phyloP scores from a whole-genome alignment of 2,329 filamentous ascomycete genomes.

The Tolypocladium inflatum region DNA sequence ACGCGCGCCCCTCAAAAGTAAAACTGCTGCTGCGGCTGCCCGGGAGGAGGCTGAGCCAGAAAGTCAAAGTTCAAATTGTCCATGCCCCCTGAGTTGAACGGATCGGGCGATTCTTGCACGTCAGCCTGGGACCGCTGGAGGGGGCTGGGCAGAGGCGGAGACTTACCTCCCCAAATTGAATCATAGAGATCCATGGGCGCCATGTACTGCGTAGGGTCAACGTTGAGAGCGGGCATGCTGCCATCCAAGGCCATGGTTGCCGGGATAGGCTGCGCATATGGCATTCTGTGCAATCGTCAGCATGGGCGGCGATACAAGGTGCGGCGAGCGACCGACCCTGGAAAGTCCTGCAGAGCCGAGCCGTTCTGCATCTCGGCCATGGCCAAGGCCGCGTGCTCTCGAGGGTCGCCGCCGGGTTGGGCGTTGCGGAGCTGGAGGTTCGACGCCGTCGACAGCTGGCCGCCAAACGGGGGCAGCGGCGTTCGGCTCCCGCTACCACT shows the following conservation, averaged over 20 bases:
- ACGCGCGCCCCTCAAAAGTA: constrained; percentile 34
- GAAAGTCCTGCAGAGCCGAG: constrained; percentile 34
- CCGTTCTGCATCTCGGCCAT: constrained; percentile 59
- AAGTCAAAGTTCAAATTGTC: constrained; percentile 54
- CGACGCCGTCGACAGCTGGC: constrained; percentile 11
- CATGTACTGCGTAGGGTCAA: constrained; percentile 50
- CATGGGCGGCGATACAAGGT: background rate
- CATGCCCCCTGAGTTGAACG: constrained; percentile 42
- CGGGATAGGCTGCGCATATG: constrained; percentile 29
- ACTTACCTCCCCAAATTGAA: constrained; percentile 58
- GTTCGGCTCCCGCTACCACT: constrained; percentile 36
- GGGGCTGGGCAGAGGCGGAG: background rate
- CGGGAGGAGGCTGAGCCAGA: constrained; percentile 47
- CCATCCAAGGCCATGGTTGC: constrained; percentile 29
- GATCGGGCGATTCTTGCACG: constrained; percentile 44
- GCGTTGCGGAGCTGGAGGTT: constrained; percentile 16
- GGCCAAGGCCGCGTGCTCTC: constrained; percentile 52
- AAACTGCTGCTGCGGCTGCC: constrained; percentile 47
- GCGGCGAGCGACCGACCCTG: constrained; percentile 16
- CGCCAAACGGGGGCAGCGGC: constrained; percentile 21
- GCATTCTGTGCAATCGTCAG: constrained; percentile 17
- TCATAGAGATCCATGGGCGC: constrained; percentile 60
- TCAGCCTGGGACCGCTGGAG: constrained; percentile 5
- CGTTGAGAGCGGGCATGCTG: constrained; percentile 37
- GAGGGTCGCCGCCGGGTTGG: constrained; percentile 33